phyloP scores from a whole-genome alignment of 2,329 filamentous ascomycete species.

The Penicillium digitatum region DNA sequence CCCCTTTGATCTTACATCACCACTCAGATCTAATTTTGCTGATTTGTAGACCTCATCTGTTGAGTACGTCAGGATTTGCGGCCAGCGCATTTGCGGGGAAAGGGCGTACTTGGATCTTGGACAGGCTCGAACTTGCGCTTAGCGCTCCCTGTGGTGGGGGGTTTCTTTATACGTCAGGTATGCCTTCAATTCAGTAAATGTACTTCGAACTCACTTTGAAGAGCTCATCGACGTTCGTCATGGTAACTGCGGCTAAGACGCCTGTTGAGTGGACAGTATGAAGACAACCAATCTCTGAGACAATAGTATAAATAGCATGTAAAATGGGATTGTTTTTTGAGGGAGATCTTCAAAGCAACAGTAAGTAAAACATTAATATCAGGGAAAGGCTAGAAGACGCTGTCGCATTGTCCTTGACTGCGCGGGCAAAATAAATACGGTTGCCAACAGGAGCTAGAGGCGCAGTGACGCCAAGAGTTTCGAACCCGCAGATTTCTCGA shows the following conservation, averaged over 20 bases:
- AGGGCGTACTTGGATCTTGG: conserved; percentile 48
- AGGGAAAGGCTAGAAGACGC: not conserved
- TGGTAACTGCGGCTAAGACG: conserved; percentile 43
- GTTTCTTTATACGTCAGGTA: conserved; percentile 42
- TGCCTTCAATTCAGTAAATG: not conserved
- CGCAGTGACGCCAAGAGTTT: conserved; percentile 33
- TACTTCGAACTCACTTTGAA: conserved; percentile 47
- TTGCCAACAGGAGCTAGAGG: conserved; percentile 25
- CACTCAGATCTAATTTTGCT: conserved; percentile 51
- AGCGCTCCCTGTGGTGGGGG: conserved; percentile 42
- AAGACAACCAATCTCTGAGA: not conserved
- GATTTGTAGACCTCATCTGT: conserved; percentile 57
- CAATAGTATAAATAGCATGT: accelerated
- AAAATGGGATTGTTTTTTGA: not conserved
- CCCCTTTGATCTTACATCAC: conserved; percentile 48
- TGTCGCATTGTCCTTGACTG: conserved; percentile 7
- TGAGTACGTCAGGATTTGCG: conserved; percentile 53
- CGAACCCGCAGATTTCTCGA: conserved; percentile 34
- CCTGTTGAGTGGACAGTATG: not conserved
- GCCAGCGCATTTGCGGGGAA: conserved; percentile 45
- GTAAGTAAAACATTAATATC: not conserved
- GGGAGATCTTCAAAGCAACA: not conserved
- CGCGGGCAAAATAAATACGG: conserved; percentile 22
- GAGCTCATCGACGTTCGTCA: conserved; percentile 56
- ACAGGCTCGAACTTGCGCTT: conserved; percentile 59